A percentile compares a stretch with the other conserved stretches of the same genome.
Conservation (phyloP, 1,284 basidiomycete genomes). For the Boletus sp. region DNA sequence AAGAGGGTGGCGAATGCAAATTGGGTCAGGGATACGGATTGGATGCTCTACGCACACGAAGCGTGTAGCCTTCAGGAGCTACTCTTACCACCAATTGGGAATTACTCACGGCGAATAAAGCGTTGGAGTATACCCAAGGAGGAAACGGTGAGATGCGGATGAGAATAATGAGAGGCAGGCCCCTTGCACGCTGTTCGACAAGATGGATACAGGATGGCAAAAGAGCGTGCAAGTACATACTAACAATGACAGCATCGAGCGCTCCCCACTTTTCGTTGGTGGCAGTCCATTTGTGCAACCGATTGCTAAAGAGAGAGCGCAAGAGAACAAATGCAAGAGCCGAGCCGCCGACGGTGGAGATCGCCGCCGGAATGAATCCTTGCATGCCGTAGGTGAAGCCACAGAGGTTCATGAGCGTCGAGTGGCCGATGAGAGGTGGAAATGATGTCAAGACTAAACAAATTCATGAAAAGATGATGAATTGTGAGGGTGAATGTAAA, state of each 20-base stretch:
- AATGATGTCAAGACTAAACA: constrained; percentile 60
- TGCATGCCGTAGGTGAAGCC: constrained; percentile 81
- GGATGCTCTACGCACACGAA: constrained; percentile 53
- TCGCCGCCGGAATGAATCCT: constrained; percentile 63
- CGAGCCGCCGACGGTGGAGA: constrained; percentile 64
- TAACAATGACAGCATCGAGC: constrained; percentile 70
- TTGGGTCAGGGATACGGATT: constrained; percentile 68
- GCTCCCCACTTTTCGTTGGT: constrained; percentile 72
- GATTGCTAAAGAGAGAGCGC: constrained; percentile 54
- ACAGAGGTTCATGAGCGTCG: constrained; percentile 60
- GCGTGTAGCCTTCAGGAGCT: background rate
- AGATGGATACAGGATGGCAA: constrained; percentile 1
- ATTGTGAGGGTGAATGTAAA: constrained; percentile 20
- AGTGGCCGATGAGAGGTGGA: constrained; percentile 77
- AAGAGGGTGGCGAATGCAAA: constrained; percentile 71
- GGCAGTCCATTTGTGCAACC: constrained; percentile 54
- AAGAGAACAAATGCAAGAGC: constrained; percentile 60
- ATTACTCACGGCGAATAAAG: constrained; percentile 65
- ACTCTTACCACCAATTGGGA: background rate
- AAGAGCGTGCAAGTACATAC: constrained; percentile 27
- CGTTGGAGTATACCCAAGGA: constrained; percentile 79
- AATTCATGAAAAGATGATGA: constrained; percentile 9
- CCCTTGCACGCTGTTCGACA: constrained; percentile 53
- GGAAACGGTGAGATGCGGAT: constrained; percentile 81
- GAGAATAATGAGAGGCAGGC: constrained; percentile 72